Conservation (phyloP, 345 rosid genomes). For the Ceriops tagal region DNA sequence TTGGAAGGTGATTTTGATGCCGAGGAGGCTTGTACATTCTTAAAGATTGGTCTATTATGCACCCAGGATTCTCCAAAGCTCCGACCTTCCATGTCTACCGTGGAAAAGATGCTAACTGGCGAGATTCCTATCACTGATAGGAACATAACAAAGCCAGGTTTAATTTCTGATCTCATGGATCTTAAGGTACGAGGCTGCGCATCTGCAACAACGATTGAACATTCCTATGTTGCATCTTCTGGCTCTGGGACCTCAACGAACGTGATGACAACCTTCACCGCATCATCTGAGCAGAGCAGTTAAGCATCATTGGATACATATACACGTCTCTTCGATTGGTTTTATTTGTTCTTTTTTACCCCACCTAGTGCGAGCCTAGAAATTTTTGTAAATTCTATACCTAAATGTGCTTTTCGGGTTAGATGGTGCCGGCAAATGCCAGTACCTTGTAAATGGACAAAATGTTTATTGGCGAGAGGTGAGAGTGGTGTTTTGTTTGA, state of each 20-base stretch:
- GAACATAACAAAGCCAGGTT: conserved; percentile 58
- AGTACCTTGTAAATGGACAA: too few relatives aligned
- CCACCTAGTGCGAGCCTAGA: background rate
- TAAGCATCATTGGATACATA: background rate
- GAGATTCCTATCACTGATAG: conserved; percentile 31
- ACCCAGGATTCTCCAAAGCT: conserved; percentile 70
- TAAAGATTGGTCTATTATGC: conserved; percentile 71
- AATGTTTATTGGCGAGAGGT: too few relatives aligned
- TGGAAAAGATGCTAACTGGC: conserved; percentile 55
- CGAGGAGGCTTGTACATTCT: conserved; percentile 64
- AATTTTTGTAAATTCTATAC: background rate
- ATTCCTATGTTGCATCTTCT: conserved; percentile 42
- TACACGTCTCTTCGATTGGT: background rate
- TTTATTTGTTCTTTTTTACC: conserved; percentile 2
- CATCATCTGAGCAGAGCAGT: conserved; percentile 23
- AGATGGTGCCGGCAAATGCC: too few relatives aligned
- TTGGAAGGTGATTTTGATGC: conserved; percentile 59
- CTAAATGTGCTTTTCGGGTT: too few relatives aligned
- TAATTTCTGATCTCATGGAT: conserved; percentile 80
- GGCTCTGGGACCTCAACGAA: conserved; percentile 38
- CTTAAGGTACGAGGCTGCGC: conserved; percentile 50
- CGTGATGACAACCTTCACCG: conserved; percentile 38
- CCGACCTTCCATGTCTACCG: conserved; percentile 69
- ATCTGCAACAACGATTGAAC: conserved; percentile 17
- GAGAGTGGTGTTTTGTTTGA: too few relatives aligned